Conservation (phyloP, 225 moss, liverwort and hornwort species). For the Thuidium tamariscinum region DNA sequence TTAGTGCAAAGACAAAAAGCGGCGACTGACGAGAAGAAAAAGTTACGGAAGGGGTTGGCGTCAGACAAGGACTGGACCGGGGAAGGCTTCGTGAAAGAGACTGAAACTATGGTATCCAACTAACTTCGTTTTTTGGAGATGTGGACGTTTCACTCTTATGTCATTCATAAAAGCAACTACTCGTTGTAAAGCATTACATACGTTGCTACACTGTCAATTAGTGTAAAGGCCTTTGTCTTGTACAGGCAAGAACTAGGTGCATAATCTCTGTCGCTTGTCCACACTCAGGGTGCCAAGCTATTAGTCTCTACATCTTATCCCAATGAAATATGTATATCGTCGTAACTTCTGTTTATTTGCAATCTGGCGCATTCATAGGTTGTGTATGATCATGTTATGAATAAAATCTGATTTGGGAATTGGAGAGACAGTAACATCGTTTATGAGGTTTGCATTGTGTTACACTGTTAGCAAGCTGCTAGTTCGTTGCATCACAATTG, state of each 20-base stretch:
- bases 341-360: neutral
- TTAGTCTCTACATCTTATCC: neutral
- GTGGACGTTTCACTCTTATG: neutral
- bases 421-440: neutral
- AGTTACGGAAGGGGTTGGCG: constrained; percentile 56
- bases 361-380: neutral
- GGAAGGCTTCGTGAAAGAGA: constrained; percentile 94
- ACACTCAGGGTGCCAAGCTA: neutral
- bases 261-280: neutral
- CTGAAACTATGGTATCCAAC: constrained; percentile 93
- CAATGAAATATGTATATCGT: neutral
- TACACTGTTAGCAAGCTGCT: neutral
- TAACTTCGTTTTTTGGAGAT: neutral
- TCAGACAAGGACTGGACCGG: constrained; percentile 97
- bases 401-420: neutral
- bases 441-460: neutral
- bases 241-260: neutral
- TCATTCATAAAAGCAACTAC: constrained; percentile 2
- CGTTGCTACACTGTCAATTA: constrained; percentile 4
- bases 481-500: neutral
- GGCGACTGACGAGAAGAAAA: constrained; percentile 38
- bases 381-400: neutral
- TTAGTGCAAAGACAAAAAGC: constrained; percentile 71
- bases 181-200: neutral
- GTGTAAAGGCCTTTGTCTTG: constrained; percentile 1